Evolutionary conservation across 2,329 filamentous ascomycete genomes (phyloP).

Genomic region (Cercospora berteroae): DNA sequence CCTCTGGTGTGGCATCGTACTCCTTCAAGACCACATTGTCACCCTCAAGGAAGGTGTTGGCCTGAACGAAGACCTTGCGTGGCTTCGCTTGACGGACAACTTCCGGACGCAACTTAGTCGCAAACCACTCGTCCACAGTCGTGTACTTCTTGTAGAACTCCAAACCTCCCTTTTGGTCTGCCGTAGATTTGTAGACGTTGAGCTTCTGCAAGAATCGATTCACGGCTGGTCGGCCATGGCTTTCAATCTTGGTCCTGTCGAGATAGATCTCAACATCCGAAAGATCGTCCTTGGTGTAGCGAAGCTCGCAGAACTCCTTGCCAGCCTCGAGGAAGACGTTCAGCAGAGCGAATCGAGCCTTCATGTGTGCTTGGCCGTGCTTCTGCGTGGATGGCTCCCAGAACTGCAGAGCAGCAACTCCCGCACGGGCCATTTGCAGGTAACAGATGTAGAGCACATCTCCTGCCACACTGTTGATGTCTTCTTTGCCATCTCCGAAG

Average conservation of each 20-base stretch:
- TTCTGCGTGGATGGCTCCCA: conserved; percentile 85
- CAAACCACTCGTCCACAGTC: conserved; percentile 81
- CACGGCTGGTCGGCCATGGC: conserved; percentile 76
- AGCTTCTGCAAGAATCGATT: conserved; percentile 85
- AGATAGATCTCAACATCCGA: conserved; percentile 79
- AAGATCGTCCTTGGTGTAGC: conserved; percentile 65
- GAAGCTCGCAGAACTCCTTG: conserved; percentile 81
- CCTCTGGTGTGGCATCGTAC: conserved; percentile 77
- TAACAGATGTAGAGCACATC: conserved; percentile 87
- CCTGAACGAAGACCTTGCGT: conserved; percentile 90
- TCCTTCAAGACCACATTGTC: conserved; percentile 76
- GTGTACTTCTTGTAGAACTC: conserved; percentile 83
- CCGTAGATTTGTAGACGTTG: conserved; percentile 88
- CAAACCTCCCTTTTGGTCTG: conserved; percentile 74
- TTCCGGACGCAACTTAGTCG: conserved; percentile 70
- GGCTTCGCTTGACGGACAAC: conserved; percentile 76
- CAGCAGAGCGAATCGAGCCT: conserved; percentile 77
- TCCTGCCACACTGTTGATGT: conserved; percentile 74
- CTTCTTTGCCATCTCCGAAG: conserved; percentile 71
- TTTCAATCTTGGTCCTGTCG: conserved; percentile 82
- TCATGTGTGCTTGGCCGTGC: conserved; percentile 69
- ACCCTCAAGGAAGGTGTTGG: conserved; percentile 70
- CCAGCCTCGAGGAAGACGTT: conserved; percentile 80
- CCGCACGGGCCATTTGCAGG: conserved; percentile 91
- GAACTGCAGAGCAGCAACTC: conserved; percentile 82